Conservation (phyloP, 2,329 filamentous ascomycete species). For the Sporothrix brunneoviolacea region DNA sequence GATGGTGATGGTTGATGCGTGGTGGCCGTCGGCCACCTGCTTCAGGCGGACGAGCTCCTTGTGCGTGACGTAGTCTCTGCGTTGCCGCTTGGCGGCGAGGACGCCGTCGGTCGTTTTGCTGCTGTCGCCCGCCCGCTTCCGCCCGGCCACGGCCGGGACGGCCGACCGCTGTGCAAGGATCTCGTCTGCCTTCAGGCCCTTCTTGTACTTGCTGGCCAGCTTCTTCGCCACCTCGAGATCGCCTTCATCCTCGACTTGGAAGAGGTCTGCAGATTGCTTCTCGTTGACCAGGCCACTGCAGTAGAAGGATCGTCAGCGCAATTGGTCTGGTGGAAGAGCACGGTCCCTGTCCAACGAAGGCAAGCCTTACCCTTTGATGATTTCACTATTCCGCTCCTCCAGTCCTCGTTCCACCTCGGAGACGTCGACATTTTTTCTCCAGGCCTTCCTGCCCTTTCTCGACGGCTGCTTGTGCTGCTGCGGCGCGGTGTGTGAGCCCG, state of each 20-base stretch:
- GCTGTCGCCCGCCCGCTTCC: slow-evolving; percentile 62
- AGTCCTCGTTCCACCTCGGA: slow-evolving; percentile 78
- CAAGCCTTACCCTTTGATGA: slow-evolving; percentile 69
- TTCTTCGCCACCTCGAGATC: slow-evolving; percentile 60
- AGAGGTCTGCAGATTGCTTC: slow-evolving; percentile 75
- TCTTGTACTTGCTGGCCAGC: slow-evolving; percentile 51
- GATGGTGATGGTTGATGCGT: slow-evolving; percentile 46
- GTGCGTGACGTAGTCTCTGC: slow-evolving; percentile 72
- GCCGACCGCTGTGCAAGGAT: slow-evolving; percentile 81
- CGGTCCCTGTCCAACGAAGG: not conserved
- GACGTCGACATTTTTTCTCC: slow-evolving; percentile 96
- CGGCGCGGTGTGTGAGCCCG: slow-evolving; percentile 54
- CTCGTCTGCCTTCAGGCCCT: slow-evolving; percentile 81
- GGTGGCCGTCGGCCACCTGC: slow-evolving; percentile 68
- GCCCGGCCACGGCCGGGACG: slow-evolving; percentile 68
- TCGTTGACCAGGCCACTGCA: slow-evolving; percentile 77
- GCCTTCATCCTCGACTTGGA: slow-evolving; percentile 71
- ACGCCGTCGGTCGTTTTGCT: slow-evolving; percentile 64
- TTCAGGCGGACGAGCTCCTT: slow-evolving; percentile 77
- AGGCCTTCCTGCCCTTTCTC: slow-evolving; percentile 96
- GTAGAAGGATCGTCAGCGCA: not conserved
- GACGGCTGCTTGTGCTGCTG: slow-evolving; percentile 82
- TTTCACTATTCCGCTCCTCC: slow-evolving; percentile 76
- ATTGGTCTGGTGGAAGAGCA: not conserved
- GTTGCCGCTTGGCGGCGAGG: slow-evolving; percentile 65